phyloP scores from a whole-genome alignment of 345 rosid genomes.

The Hirschfeldia incana region DNA sequence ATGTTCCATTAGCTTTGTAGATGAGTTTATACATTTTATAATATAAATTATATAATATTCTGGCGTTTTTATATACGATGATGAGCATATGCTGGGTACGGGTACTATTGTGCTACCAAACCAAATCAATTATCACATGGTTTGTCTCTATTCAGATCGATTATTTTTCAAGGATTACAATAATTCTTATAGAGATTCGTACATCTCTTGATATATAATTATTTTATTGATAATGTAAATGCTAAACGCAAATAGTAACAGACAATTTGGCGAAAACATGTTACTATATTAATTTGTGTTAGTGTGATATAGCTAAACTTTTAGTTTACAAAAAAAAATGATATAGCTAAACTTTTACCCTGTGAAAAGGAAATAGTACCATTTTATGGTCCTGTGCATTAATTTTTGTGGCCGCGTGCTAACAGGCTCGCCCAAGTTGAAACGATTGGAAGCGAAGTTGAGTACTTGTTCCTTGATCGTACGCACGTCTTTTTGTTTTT shows the following conservation, averaged over 20 bases:
- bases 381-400: slow-evolving; percentile 25
- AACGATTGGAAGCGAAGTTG: slow-evolving; percentile 27
- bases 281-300: not conserved
- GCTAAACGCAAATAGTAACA: not conserved
- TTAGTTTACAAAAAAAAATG: not conserved
- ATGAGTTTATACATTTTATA: not conserved
- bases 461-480: slow-evolving; percentile 10
- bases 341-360: not conserved
- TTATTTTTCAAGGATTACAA: slow-evolving; percentile 5
- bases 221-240: not conserved
- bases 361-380: not conserved
- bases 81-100: slow-evolving; percentile 34
- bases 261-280: not conserved
- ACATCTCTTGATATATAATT: not conserved
- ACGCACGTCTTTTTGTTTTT: slow-evolving; percentile 1
- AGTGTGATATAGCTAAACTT: not conserved
- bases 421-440: not conserved
- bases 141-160: slow-evolving; percentile 31
- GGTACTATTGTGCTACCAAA: slow-evolving; percentile 28
- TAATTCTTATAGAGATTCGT: not conserved
- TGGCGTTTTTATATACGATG: not conserved
- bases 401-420: slow-evolving; percentile 13
- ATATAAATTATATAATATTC: not conserved
- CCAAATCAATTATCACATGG: slow-evolving; percentile 32
- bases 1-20: not conserved